A percentile compares a stretch with the other conserved stretches of the same genome.
phyloP scores from a whole-genome alignment of 208 protist genomes.

The Strigomonas culicis region DNA sequence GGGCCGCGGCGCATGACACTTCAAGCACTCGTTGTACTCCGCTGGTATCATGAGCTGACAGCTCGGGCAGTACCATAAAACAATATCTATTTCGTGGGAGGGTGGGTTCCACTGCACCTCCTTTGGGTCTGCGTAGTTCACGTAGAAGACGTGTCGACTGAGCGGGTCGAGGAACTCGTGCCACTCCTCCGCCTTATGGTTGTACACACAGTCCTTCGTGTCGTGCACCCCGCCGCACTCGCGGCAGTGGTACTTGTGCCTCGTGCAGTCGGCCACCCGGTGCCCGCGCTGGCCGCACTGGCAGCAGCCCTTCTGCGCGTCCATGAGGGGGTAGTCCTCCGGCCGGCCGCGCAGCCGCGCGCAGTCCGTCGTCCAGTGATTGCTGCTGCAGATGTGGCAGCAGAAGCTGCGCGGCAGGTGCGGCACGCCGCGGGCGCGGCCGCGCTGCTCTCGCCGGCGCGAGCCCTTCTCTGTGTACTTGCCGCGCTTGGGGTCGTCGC shows the following conservation, averaged over 20 bases:
- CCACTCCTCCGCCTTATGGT: constrained; percentile 77
- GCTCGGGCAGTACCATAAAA: constrained; percentile 75
- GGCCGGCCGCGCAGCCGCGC: constrained; percentile 37
- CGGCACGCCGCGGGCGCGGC: constrained; percentile 8
- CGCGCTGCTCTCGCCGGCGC: background rate
- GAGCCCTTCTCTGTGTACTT: background rate
- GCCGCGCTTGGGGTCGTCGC: background rate
- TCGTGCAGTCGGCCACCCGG: constrained; percentile 46
- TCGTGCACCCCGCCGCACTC: constrained; percentile 87
- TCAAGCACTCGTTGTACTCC: constrained; percentile 70
- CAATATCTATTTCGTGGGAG: constrained; percentile 64
- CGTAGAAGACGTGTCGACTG: constrained; percentile 71
- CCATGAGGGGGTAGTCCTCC: constrained; percentile 57
- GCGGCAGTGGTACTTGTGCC: constrained; percentile 53
- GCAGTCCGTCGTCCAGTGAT: constrained; percentile 84
- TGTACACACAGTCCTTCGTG: constrained; percentile 71
- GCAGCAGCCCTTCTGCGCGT: constrained; percentile 54
- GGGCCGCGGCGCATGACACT: constrained; percentile 57
- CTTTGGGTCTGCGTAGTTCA: constrained; percentile 49
- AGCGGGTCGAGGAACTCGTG: constrained; percentile 77
- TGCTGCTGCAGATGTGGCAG: constrained; percentile 78
- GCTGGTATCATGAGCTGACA: constrained; percentile 61
- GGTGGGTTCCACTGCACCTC: constrained; percentile 68
- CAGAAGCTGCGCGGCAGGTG: constrained; percentile 38
- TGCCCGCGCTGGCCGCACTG: constrained; percentile 78